These are phyloP conservation scores for Dichomitus squalens DNA, from an alignment of 1,284 basidiomycete species.

Conservation along the genomic window DNA sequence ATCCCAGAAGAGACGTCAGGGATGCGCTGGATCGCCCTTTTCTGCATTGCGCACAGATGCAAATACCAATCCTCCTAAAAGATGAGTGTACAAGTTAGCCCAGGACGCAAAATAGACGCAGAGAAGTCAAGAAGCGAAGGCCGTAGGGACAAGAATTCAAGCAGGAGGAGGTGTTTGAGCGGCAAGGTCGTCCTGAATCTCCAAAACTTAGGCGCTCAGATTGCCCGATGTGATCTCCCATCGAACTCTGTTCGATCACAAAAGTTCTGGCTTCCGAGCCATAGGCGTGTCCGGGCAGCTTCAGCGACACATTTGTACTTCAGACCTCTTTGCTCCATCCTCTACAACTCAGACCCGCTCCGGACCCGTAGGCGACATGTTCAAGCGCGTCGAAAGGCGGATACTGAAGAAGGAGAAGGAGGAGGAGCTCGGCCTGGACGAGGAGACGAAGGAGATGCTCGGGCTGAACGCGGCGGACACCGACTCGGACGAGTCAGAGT, in stretches of 20 bases:
- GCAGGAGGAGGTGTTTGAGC: neutral
- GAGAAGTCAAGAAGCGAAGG: neutral
- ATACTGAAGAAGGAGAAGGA: slow-evolving; percentile 66
- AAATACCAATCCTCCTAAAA: too few relatives aligned
- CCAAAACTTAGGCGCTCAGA: slow-evolving; percentile 16
- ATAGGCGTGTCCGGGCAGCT: neutral
- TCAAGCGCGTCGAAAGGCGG: slow-evolving; percentile 80
- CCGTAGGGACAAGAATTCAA: too few relatives aligned
- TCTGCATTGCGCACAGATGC: slow-evolving; percentile 9
- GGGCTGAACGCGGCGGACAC: slow-evolving; percentile 77
- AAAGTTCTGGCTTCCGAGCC: slow-evolving; percentile 4
- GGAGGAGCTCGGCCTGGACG: slow-evolving; percentile 70
- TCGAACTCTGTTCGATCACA: slow-evolving; percentile 1
- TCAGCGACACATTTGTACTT: neutral
- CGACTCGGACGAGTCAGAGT: slow-evolving; percentile 71
- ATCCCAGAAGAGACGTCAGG: slow-evolving; percentile 10
- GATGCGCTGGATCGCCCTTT: slow-evolving; percentile 8
- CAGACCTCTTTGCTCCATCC: neutral
- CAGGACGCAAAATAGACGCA: neutral
- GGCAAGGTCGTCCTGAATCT: neutral
- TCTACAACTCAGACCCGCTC: too few relatives aligned
- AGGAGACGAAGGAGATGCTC: slow-evolving; percentile 69
- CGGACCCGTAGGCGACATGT: slow-evolving; percentile 66
- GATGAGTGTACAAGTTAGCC: neutral
- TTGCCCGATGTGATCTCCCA: slow-evolving; percentile 6